Conservation (phyloP, 148 eudicot genomes). For the Vaccinium macrocarpon region DNA sequence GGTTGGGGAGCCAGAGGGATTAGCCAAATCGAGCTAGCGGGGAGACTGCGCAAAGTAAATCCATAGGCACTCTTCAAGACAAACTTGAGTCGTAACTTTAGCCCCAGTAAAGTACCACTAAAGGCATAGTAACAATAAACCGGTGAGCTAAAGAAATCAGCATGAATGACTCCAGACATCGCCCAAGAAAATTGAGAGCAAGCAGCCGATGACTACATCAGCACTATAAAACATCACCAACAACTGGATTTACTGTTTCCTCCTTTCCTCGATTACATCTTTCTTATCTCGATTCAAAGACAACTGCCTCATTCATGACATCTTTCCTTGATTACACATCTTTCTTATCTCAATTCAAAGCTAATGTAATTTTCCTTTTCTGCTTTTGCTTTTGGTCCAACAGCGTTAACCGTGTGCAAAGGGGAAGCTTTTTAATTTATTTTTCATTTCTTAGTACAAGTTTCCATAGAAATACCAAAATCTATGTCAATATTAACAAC, state of each 20-base stretch:
- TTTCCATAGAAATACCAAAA: background rate
- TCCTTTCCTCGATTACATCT: background rate
- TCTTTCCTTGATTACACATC: background rate
- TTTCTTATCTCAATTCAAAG: background rate
- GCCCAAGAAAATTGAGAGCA: background rate
- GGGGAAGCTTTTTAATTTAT: background rate
- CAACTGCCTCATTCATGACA: background rate
- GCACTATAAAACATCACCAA: background rate
- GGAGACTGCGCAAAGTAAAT: background rate
- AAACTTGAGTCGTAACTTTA: background rate
- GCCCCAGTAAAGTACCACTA: background rate
- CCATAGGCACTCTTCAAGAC: background rate
- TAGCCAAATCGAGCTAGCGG: background rate
- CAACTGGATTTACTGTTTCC: background rate
- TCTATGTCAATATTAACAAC: background rate
- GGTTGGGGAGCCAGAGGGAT: background rate
- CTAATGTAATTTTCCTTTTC: background rate
- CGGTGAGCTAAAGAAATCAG: background rate
- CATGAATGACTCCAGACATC: background rate
- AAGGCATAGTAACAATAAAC: background rate
- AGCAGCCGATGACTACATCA: background rate
- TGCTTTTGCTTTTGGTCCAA: background rate
- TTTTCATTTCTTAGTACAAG: background rate
- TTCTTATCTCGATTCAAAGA: background rate
- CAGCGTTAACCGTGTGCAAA: background rate